Evolutionary conservation across 345 rosid genomes (phyloP).

Genomic region (Dovyalis caffra): DNA sequence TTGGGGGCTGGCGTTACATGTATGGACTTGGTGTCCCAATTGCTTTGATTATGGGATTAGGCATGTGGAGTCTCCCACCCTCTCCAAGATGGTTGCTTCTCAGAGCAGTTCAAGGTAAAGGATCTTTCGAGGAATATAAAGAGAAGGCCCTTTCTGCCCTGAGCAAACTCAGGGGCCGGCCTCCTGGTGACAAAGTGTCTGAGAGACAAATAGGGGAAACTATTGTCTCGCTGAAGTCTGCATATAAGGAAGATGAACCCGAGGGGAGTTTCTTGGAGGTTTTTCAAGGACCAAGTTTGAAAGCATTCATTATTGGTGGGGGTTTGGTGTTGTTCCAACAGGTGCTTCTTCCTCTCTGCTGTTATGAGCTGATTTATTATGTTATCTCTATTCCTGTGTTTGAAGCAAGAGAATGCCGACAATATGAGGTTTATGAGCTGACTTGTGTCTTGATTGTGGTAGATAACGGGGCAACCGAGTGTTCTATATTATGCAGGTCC

Average conservation of each 20-base stretch:
- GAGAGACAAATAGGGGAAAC: slow-evolving; percentile 77
- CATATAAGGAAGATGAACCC: slow-evolving; percentile 55
- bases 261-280: slow-evolving; percentile 80
- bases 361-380: background rate
- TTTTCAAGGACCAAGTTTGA: slow-evolving; percentile 82
- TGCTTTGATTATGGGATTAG: slow-evolving; percentile 81
- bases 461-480: slow-evolving; percentile 40
- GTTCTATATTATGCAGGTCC: slow-evolving; percentile 35
- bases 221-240: slow-evolving; percentile 59
- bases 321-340: slow-evolving; percentile 97
- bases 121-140: slow-evolving; percentile 60
- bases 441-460: slow-evolving; percentile 13
- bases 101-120: slow-evolving; percentile 84
- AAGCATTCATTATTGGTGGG: slow-evolving; percentile 89
- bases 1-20: slow-evolving; percentile 99
- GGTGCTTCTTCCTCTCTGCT: slow-evolving; percentile 41
- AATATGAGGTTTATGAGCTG: slow-evolving; percentile 20
- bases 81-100: slow-evolving; percentile 99
- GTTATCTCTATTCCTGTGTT: background rate
- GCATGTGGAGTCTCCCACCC: slow-evolving; percentile 90
- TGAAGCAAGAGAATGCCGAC: background rate
- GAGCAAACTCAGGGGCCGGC: slow-evolving; percentile 80
- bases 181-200: slow-evolving; percentile 62
- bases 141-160: slow-evolving; percentile 74
- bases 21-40: slow-evolving; percentile 65